Base-by-base conservation (phyloP, 805 yeast genomes). In the Trichomonascus vanleenenianus region DNA sequence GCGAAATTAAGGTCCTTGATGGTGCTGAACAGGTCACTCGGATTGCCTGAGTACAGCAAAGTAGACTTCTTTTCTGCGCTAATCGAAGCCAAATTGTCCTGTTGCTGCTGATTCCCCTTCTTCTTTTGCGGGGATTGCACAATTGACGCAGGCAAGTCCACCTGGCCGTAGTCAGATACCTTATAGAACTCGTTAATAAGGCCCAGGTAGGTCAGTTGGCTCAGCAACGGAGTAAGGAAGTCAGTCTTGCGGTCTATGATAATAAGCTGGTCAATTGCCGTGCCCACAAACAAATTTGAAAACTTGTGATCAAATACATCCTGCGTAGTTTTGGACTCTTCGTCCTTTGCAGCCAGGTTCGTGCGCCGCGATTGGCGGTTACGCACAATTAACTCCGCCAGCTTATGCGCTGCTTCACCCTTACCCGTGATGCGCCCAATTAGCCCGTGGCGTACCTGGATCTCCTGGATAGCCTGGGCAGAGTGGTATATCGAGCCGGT, bases 131-230 rank as follows among this genome's bases (percentile, higher is more conserved):
- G 30, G 6, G 50, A 49, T 10, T 53, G 22, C 25, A 55, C 55
- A 4, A 61, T 42, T 18, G 52, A 19, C 11, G 53, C 46, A 0
- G 67, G 67, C 5, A 63, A 45, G n/a, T 47, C 64, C 1, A 61
- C 56, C 33, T 66, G 65, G 20, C 65, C 61, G 3, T 62, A 53
- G 31, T 56, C 57, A 1, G 60, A 45, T 4, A 81, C 65, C 3
- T 75, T 78, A 52, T 78, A 71, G 10, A 78, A 60, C 54, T 89
- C 96, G 59, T 85, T 89, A 16, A 88, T 67, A 12, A 93, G 67
- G 0, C 97, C 98, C 14, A 76, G 70, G 60, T 89, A 91, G 2
- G 87, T 84, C 54, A 89, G 64, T 56, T 89, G 97, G 20, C 80
- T 77, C 45, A 87, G 64, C 9, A 86, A 56, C 1, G 87, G 81